Base-by-base conservation (phyloP, 148 eudicot species). In the Camellia japonica region DNA sequence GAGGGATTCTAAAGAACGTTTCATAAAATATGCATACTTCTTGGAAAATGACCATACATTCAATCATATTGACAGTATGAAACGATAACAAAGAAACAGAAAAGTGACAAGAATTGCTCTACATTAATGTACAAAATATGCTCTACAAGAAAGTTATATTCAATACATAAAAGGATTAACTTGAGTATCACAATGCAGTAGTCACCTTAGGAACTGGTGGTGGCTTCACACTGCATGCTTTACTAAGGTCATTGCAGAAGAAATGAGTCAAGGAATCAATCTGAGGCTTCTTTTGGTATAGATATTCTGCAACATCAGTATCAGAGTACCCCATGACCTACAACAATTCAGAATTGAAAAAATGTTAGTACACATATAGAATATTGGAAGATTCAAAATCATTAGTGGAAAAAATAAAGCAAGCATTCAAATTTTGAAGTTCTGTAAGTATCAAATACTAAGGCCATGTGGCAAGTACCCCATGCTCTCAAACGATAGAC, bases 191-290 rank as follows among this genome's bases (percentile, higher is more conserved):
- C 14, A 65, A 59, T 61, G 38, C 38, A 30, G 47, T 19, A 46
- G 10, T 73, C 84, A 91, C 98, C 99, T 91, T 96, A 70, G 98
- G 99, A 71, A 96, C 97, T 74, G 97, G 90, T 56, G 99, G 98
- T 73, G 98, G 92, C 85, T 87, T 86, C 47, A 81, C 84, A 80
- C 85, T 91, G 86, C 99, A 96, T 80, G 95, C 89, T 79, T 75
- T 70, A 69, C 91, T 91, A 56, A 92, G 93, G 83, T 92, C 98
- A 79, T 93, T 92, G 67, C 98, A 96, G 42, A 96, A 82, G 83
- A 84, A 91, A 52, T 83, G 84, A 18, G 82, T 84, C 80, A 95
- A 88, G 11, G 90, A 76, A 60, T 87, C 88, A 77, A 92, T 71
- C 80, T 87, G 82, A 52, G 97, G 99, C 80, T 89, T 95, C 49